Conservation (phyloP, 179 eudicot species). For the Beta corolliflora region DNA sequence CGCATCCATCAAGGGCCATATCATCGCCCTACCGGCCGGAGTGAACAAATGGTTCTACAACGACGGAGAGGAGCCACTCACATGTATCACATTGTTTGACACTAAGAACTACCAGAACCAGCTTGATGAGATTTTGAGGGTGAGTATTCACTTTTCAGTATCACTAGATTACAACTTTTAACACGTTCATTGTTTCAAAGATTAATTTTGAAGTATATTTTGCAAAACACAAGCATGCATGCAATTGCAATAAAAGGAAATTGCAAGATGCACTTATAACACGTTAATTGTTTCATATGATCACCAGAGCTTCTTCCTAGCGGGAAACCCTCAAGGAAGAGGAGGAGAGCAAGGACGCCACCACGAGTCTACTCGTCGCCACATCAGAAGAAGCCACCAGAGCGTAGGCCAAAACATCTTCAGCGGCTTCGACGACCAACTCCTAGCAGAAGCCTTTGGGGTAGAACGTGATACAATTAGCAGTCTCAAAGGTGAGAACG, state of each 20-base stretch:
- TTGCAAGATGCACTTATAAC: too few relatives aligned
- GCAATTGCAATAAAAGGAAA: too few relatives aligned
- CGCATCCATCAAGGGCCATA: conserved; percentile 56
- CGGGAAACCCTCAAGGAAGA: conserved; percentile 53
- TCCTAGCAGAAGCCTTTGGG: conserved; percentile 36
- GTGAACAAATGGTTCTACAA: conserved; percentile 64
- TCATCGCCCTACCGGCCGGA: conserved; percentile 59
- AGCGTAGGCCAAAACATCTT: conserved; percentile 30
- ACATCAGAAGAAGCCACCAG: conserved; percentile 3
- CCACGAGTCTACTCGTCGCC: conserved; percentile 18
- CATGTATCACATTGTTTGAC: conserved; percentile 38
- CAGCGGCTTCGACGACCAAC: conserved; percentile 35
- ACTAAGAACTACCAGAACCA: conserved; percentile 56
- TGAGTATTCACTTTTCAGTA: neutral
- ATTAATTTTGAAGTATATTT: too few relatives aligned
- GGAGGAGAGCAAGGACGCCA: conserved; percentile 21
- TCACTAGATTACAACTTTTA: too few relatives aligned
- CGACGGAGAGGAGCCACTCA: conserved; percentile 49
- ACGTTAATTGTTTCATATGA: neutral
- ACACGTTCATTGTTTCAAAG: too few relatives aligned
- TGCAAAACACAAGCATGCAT: neutral
- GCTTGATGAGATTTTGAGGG: conserved; percentile 51
- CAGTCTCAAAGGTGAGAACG: conserved; percentile 35
- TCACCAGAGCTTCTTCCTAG: conserved; percentile 55
- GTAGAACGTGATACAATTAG: conserved; percentile 27